Evolutionary conservation across 805 yeast genomes (phyloP).

Genomic region (Wickerhamomyces xylosicus): DNA sequence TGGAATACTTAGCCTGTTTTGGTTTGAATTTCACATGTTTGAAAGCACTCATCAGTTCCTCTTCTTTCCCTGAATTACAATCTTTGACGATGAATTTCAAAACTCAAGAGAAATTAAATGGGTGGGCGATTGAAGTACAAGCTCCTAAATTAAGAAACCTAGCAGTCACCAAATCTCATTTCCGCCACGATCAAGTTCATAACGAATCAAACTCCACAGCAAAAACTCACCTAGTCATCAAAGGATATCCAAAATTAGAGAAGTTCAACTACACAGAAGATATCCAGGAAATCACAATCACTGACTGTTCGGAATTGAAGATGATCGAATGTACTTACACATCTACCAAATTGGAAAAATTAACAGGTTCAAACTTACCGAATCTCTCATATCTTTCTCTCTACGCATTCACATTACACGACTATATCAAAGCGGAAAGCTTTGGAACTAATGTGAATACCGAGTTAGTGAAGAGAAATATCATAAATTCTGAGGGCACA

Average conservation of each 20-base stretch:
- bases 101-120: not conserved
- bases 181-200: not conserved
- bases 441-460: not conserved
- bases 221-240: not conserved
- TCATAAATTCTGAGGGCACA: no score
- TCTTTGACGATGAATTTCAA: not conserved
- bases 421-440: not conserved
- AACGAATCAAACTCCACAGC: not conserved
- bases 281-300: not conserved
- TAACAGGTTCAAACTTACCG: not conserved
- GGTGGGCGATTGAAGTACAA: not conserved
- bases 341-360: not conserved
- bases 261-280: not conserved
- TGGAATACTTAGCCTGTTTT: not conserved
- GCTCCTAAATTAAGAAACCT: not conserved
- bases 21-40: no score
- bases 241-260: not conserved
- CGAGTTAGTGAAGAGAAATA: not conserved
- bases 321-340: not conserved
- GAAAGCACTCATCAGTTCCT: not conserved
- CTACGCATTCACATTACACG: not conserved
- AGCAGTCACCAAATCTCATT: no score
- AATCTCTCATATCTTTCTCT: no score
- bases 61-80: not conserved
- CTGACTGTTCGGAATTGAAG: not conserved